Base-by-base conservation (phyloP, 192 early-diverging fungal species). In the Polychytrium aggregatum region DNA sequence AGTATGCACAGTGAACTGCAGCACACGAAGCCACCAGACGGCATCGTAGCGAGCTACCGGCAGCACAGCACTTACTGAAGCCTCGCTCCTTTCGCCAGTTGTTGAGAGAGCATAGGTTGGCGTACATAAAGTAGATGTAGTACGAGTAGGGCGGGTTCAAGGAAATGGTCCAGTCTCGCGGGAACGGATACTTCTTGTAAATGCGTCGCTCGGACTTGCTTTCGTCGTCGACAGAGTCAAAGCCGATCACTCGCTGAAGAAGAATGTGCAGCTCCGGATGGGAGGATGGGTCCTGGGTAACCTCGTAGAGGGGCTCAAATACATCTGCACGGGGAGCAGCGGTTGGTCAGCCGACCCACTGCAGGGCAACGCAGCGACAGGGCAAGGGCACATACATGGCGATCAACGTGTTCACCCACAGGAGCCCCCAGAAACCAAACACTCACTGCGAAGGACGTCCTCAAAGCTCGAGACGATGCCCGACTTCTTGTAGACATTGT, bases 151-250 rank as follows among this genome's bases (percentile, higher is more conserved):
- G 92, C 52, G 92, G 92, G 61, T 93, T 90, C 49, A 65, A 46
- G 17, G 48, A 34, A 54, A 68, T 57, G 37, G 58, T 54, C 68
- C 71, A 74, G 30, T 59, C 46, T 20, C 40, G 38, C 20, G 74
- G 74, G 36, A 18, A 57, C 25, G 69, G 69, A 55, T 81, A 97
- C 59, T 92, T 90, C 46, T 72, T 80, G 59, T 84, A 85, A 24
- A 83, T 75, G 13, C 87, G 73, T 14, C 82, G 60, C 64, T 97
- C 92, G 6, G 82, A 62, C 65, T 88, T 89, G 51, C 83, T 86
- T 59, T 97, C 92, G 54, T 97, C 92, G 61, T 97, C 92, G 0
- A 97, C 92, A 28, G 75, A 78, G 53, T 97, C 92, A 49, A 97
- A 90, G 8, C 90, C 92, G 46, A 97, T 73, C 0, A 97, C 92